These are phyloP conservation scores for Rauvolfia tetraphylla DNA, from an alignment of 257 asterid genomes.

Conservation along the genomic window DNA sequence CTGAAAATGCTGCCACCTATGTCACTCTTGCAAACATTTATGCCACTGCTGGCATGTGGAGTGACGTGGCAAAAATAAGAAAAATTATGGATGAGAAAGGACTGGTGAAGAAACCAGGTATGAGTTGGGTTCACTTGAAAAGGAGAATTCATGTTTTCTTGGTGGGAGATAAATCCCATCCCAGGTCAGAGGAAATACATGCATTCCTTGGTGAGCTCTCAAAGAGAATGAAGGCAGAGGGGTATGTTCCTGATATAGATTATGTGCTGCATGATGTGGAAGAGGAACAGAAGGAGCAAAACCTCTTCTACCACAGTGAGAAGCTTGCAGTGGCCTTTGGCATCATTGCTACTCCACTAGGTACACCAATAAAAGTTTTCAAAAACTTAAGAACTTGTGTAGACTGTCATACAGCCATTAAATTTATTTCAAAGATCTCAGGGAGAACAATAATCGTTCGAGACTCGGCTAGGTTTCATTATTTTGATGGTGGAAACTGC, in stretches of 20 bases:
- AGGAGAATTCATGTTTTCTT: conserved; percentile 9
- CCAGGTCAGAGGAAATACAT: not conserved
- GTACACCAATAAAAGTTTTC: conserved; percentile 4
- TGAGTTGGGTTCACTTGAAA: conserved; percentile 13
- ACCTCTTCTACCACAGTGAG: conserved; percentile 10
- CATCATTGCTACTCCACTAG: conserved; percentile 6
- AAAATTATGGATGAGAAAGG: conserved; percentile 8
- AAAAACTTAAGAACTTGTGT: conserved; percentile 13
- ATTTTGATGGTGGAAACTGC: conserved; percentile 10
- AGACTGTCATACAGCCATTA: conserved; percentile 13
- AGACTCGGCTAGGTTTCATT: conserved; percentile 14
- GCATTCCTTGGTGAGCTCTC: conserved; percentile 6
- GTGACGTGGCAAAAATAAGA: conserved; percentile 9
- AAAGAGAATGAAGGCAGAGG: conserved; percentile 14
- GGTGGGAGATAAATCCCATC: conserved; percentile 14
- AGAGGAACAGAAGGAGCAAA: conserved; percentile 13
- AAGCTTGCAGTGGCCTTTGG: conserved; percentile 16
- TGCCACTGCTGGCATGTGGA: conserved; percentile 14
- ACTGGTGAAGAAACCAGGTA: conserved; percentile 14
- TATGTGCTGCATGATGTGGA: conserved; percentile 13
- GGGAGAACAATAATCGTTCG: conserved; percentile 11
- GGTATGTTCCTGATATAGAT: conserved; percentile 9
- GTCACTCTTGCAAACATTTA: conserved; percentile 15
- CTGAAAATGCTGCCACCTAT: conserved; percentile 14
- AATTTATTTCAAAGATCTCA: conserved; percentile 14